phyloP scores from a whole-genome alignment of 164 flowering plant species.

The Sextonia rubra region DNA sequence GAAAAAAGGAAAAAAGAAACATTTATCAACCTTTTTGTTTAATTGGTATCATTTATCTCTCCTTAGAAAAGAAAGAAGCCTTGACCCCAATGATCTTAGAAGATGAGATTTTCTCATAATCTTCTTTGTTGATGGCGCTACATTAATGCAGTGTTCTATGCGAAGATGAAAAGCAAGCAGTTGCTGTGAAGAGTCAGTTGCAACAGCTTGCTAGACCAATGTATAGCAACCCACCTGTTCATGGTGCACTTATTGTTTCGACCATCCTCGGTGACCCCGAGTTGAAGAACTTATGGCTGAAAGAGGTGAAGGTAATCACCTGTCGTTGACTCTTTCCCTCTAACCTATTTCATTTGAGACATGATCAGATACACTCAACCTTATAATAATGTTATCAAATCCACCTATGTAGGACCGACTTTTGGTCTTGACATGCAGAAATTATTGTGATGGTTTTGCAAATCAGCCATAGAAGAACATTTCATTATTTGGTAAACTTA shows the following conservation, averaged over 20 bases:
- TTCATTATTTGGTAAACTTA: too few relatives aligned
- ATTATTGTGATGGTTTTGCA: too few relatives aligned
- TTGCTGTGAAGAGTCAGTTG: conserved; percentile 88
- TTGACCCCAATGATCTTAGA: too few relatives aligned
- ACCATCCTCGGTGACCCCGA: conserved; percentile 75
- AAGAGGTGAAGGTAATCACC: conserved; percentile 79
- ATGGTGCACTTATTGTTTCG: conserved; percentile 87
- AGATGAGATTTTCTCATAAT: not conserved
- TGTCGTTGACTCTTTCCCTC: not conserved
- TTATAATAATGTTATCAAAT: too few relatives aligned
- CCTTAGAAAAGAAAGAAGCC: too few relatives aligned
- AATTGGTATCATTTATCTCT: too few relatives aligned
- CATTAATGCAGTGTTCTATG: conserved; percentile 67
- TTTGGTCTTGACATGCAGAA: too few relatives aligned
- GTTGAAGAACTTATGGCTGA: conserved; percentile 80
- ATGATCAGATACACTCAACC: too few relatives aligned
- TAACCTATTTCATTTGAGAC: not conserved
- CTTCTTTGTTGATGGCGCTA: conserved; percentile 1
- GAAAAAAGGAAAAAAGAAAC: too few relatives aligned
- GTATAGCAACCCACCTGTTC: conserved; percentile 96
- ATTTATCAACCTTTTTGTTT: too few relatives aligned
- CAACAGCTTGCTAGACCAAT: conserved; percentile 96
- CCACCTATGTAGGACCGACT: too few relatives aligned
- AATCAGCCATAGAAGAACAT: too few relatives aligned
- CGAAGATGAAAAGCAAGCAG: conserved; percentile 86